These are phyloP conservation scores for Arthrinium phaeospermum DNA, from an alignment of 2,329 filamentous ascomycete species.

Conservation along the genomic window DNA sequence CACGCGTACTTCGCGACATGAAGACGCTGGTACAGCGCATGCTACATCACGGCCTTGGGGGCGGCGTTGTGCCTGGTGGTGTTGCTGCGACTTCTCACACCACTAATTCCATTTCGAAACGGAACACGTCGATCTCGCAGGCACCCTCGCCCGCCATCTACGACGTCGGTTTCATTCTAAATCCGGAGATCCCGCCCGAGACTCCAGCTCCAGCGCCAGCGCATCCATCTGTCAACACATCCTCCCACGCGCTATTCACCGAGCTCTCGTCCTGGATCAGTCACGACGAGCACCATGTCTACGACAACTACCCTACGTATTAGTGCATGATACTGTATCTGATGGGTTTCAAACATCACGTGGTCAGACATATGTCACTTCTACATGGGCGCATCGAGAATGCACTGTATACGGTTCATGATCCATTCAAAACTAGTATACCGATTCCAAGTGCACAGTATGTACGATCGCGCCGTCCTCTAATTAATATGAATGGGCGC, in stretches of 20 bases:
- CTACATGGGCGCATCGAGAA: no score
- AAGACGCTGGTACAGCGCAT: constrained; percentile 43
- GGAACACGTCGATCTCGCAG: not conserved
- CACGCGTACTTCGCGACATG: constrained; percentile 46
- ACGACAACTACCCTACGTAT: constrained; percentile 18
- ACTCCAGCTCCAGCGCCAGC: not conserved
- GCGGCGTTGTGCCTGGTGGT: not conserved
- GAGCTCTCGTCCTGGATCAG: constrained; percentile 23
- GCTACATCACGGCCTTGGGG: constrained; percentile 17
- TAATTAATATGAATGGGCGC: no score
- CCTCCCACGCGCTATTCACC: constrained; percentile 9
- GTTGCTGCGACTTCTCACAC: not conserved
- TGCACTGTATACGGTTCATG: not conserved
- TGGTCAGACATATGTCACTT: no score
- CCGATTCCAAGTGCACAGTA: not conserved
- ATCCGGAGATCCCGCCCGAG: constrained; percentile 19
- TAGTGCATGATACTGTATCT: not conserved
- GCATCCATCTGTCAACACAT: not conserved
- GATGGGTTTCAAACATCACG: not conserved
- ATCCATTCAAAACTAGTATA: not conserved
- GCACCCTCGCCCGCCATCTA: constrained; percentile 19
- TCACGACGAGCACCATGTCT: constrained; percentile 21
- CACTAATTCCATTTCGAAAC: no score
- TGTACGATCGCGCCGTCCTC: no score
- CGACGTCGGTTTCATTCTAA: constrained; percentile 27